A percentile compares a stretch with the other conserved stretches of the same genome.
Evolutionary conservation across 805 yeast species (phyloP).

Genomic region (Dipodascopsis tothii): DNA sequence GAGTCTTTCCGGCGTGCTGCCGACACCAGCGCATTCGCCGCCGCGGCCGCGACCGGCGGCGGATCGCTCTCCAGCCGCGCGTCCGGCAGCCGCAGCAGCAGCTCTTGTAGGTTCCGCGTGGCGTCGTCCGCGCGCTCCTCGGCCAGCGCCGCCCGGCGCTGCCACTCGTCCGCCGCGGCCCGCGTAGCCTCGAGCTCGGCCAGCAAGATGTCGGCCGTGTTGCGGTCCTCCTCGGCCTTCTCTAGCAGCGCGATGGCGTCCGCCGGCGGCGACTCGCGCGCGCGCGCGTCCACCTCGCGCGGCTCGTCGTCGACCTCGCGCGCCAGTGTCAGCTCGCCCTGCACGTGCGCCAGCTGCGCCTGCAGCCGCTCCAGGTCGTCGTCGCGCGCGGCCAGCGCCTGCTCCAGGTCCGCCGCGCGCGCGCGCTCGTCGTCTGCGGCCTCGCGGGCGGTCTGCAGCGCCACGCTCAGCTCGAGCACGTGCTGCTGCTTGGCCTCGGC

Average conservation of each 20-base stretch:
- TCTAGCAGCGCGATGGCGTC: constrained; percentile 19
- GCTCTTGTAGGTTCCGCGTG: neutral
- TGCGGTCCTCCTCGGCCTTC: constrained; percentile 1
- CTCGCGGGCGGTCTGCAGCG: constrained; percentile 6
- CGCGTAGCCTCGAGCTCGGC: neutral
- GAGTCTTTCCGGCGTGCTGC: neutral
- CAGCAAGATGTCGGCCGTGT: neutral
- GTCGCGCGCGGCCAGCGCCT: constrained; percentile 9
- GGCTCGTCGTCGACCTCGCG: constrained; percentile 5
- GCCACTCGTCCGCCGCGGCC: neutral
- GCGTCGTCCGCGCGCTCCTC: neutral
- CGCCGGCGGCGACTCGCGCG: constrained; percentile 4
- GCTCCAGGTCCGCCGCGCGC: constrained; percentile 7
- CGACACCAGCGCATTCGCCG: too few relatives aligned
- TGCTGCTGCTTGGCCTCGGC: constrained; percentile 5
- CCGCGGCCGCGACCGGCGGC: too few relatives aligned
- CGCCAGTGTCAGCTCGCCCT: constrained; percentile 9
- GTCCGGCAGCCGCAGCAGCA: neutral
- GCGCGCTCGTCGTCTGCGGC: constrained; percentile 2
- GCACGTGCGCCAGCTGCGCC: constrained; percentile 4
- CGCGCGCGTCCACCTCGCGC: neutral
- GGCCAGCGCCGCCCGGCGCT: neutral
- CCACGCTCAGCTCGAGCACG: constrained; percentile 4
- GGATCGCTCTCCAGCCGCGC: neutral
- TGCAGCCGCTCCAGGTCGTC: constrained; percentile 19